Conservation (phyloP, 352 stramenopile genomes). For the Phytophthora citrophthora region DNA sequence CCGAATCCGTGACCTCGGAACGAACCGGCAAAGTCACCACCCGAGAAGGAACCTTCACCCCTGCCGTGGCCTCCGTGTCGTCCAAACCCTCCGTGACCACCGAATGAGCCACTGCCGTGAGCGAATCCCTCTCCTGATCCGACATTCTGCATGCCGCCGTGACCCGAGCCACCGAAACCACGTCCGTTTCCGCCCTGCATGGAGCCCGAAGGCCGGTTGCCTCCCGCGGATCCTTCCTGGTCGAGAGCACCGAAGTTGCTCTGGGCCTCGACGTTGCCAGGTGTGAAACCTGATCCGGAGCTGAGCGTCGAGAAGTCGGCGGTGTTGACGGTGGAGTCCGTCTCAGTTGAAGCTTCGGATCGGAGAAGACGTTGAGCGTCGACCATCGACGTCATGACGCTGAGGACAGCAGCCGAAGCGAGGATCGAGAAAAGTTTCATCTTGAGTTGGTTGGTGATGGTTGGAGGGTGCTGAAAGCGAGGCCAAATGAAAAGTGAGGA, state of each 20-base stretch:
- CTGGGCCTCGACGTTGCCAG: conserved; percentile 20
- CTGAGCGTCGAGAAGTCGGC: conserved; percentile 14
- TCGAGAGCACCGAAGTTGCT: conserved; percentile 21
- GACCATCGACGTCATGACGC: conserved; percentile 11
- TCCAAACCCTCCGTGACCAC: conserved; percentile 1
- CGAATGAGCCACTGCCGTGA: conserved; percentile 17
- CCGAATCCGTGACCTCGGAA: conserved; percentile 10
- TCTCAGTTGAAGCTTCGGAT: conserved; percentile 17
- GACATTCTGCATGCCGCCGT: conserved; percentile 26
- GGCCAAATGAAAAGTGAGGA: conserved; percentile 19
- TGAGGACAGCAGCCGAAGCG: conserved; percentile 1
- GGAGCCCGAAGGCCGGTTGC: conserved; percentile 11
- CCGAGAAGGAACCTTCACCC: conserved; percentile 3
- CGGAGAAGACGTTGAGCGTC: conserved; percentile 28
- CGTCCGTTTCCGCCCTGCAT: conserved; percentile 12
- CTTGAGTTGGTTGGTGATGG: not conserved
- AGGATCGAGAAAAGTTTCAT: conserved; percentile 30
- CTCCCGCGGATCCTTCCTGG: conserved; percentile 6
- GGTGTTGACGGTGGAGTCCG: conserved; percentile 24
- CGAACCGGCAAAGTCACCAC: conserved; percentile 14
- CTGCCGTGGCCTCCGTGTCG: not conserved
- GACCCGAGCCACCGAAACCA: conserved; percentile 11
- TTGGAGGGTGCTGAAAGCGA: conserved; percentile 7
- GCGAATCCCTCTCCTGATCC: conserved; percentile 19
- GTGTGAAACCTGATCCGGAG: conserved; percentile 20